phyloP scores from a whole-genome alignment of 2,329 filamentous ascomycete species.

The Lachnellula arida region DNA sequence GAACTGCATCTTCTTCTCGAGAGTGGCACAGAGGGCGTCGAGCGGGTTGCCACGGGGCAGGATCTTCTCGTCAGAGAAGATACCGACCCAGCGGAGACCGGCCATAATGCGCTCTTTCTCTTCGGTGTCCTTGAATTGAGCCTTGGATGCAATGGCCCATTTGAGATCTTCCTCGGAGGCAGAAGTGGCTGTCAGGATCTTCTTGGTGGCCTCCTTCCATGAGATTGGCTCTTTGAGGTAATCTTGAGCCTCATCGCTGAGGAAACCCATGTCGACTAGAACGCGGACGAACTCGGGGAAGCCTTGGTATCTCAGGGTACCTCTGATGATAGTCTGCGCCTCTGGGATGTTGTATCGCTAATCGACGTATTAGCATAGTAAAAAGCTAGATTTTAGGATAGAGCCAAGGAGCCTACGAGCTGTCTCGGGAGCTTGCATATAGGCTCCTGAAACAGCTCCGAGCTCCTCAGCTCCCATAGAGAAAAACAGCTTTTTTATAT shows the following conservation, averaged over 20 bases:
- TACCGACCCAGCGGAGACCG: conserved; percentile 68
- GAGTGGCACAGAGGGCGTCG: conserved; percentile 83
- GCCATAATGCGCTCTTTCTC: conserved; percentile 65
- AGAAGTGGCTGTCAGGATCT: conserved; percentile 67
- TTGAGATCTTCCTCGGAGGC: conserved; percentile 64
- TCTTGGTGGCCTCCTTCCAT: conserved; percentile 82
- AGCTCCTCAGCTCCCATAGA: too few species aligned
- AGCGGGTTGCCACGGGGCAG: conserved; percentile 73
- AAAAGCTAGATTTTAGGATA: too few species aligned
- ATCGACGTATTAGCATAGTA: too few species aligned
- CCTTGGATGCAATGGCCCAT: conserved; percentile 69
- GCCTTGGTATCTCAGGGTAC: conserved; percentile 79
- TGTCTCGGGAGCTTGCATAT: too few species aligned
- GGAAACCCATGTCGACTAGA: conserved; percentile 86
- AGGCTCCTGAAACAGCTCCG: too few species aligned
- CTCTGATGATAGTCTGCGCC: conserved; percentile 78
- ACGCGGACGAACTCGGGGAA: conserved; percentile 88
- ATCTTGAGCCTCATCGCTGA: conserved; percentile 63
- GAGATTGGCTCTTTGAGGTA: conserved; percentile 62
- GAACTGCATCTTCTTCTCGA: conserved; percentile 91
- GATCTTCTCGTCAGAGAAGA: conserved; percentile 60
- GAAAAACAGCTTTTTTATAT: too few species aligned
- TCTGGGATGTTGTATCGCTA: conserved; percentile 83
- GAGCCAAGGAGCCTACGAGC: too few species aligned
- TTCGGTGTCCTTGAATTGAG: conserved; percentile 63